A percentile compares a stretch with the other conserved stretches of the same genome.
These are phyloP conservation scores for Neurospora sp. DNA, from an alignment of 495 filamentous ascomycete species.

Conservation along the genomic window DNA sequence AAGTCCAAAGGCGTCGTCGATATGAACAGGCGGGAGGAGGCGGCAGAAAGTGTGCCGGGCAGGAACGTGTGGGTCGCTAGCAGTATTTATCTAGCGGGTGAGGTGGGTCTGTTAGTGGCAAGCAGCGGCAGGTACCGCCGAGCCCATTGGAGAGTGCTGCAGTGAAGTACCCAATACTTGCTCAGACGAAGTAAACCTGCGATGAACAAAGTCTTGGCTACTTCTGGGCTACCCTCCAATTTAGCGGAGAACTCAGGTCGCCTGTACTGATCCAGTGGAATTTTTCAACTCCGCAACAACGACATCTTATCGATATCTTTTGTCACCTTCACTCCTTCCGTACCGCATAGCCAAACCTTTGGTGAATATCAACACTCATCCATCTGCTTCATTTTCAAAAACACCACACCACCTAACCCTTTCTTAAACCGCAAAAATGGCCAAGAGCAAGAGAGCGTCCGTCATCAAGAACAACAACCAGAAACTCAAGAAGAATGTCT, in stretches of 20 bases:
- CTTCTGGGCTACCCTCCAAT: neutral
- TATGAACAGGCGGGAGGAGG: constrained; percentile 14
- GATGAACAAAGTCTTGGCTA: neutral
- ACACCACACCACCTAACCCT: neutral
- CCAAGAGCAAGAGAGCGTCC: constrained; percentile 69
- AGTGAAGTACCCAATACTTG: neutral
- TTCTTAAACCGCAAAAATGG: constrained; percentile 46
- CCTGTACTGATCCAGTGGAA: neutral
- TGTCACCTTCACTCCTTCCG: neutral
- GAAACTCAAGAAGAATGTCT: constrained; percentile 64
- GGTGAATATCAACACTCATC: neutral
- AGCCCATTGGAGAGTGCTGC: neutral
- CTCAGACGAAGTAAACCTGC: accelerated
- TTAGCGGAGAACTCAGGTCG: neutral
- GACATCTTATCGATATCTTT: neutral
- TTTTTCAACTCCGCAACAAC: neutral
- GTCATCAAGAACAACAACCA: constrained; percentile 67
- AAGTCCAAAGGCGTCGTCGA: constrained; percentile 9
- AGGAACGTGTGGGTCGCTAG: neutral
- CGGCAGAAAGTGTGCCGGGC: constrained; percentile 15
- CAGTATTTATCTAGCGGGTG: neutral
- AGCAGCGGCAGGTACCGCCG: neutral
- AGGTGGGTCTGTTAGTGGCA: neutral
- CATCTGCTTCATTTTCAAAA: neutral
- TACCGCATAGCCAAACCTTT: neutral